phyloP scores from a whole-genome alignment of 495 filamentous ascomycete species.

The Cladorrhinum samala region DNA sequence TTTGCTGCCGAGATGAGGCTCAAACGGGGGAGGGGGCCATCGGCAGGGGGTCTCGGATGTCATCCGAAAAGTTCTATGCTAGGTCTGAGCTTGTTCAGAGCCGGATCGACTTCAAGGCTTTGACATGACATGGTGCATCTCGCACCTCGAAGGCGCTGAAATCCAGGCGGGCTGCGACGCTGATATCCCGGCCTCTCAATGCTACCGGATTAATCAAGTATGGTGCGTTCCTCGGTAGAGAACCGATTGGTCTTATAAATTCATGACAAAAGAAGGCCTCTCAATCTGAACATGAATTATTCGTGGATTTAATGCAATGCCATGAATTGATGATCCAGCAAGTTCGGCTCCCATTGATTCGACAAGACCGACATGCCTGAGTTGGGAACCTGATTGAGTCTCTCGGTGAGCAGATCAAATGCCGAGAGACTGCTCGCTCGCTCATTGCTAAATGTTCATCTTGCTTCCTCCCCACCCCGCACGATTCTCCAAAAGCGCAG shows the following conservation, averaged over 20 bases:
- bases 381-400: no score
- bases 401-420: slow-evolving; percentile 3
- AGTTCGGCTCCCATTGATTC: no score
- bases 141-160: background rate
- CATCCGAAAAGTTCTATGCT: background rate
- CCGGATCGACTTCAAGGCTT: background rate
- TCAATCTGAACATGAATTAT: background rate
- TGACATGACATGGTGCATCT: background rate
- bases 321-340: no score
- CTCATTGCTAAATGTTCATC: no score
- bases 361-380: no score
- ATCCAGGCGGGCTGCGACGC: background rate
- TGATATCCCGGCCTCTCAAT: no score
- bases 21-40: background rate
- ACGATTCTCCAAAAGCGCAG: no score
- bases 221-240: no score
- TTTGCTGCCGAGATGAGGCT: slow-evolving; percentile 1
- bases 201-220: no score
- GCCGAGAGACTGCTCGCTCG: background rate
- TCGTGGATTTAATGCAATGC: background rate
- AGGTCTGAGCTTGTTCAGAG: background rate
- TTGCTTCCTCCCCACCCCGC: no score
- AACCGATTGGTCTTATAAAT: background rate
- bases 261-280: background rate
- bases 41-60: background rate